phyloP scores from a whole-genome alignment of 768 basidiomycete genomes.

The Boletus insuetus region DNA sequence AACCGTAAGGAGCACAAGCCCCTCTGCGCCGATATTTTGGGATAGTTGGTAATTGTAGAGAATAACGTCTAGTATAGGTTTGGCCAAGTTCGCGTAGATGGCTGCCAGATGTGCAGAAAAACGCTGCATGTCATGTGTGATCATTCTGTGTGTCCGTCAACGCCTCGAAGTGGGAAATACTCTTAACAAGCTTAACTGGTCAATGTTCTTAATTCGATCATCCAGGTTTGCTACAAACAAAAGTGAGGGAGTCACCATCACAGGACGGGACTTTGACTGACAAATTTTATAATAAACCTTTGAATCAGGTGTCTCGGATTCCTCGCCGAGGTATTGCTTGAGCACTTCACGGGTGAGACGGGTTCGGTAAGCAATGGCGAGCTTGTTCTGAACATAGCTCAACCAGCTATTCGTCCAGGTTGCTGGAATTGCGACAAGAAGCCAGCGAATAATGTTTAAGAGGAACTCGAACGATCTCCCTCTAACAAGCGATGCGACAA shows the following conservation, averaged over 20 bases:
- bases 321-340: slow-evolving; percentile 78
- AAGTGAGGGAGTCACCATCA: slow-evolving; percentile 4
- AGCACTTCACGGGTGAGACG: slow-evolving; percentile 83
- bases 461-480: slow-evolving; percentile 78
- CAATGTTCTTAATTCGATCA: slow-evolving; percentile 93
- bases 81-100: slow-evolving; percentile 92
- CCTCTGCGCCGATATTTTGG: slow-evolving; percentile 92
- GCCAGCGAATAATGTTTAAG: slow-evolving; percentile 83
- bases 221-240: slow-evolving; percentile 77
- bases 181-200: slow-evolving; percentile 58
- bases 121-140: slow-evolving; percentile 92
- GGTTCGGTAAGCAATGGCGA: slow-evolving; percentile 85
- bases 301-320: slow-evolving; percentile 58
- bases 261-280: slow-evolving; percentile 33
- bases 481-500: slow-evolving; percentile 92
- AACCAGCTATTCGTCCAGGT: slow-evolving; percentile 94
- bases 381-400: slow-evolving; percentile 89
- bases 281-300: slow-evolving; percentile 95
- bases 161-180: background rate
- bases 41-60: slow-evolving; percentile 96
- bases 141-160: slow-evolving; percentile 58
- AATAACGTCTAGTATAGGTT: slow-evolving; percentile 89
- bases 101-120: slow-evolving; percentile 90
- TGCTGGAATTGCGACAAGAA: slow-evolving; percentile 88
- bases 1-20: slow-evolving; percentile 76